phyloP scores from a whole-genome alignment of 2,329 filamentous ascomycete species.

The Aciculosporium take region DNA sequence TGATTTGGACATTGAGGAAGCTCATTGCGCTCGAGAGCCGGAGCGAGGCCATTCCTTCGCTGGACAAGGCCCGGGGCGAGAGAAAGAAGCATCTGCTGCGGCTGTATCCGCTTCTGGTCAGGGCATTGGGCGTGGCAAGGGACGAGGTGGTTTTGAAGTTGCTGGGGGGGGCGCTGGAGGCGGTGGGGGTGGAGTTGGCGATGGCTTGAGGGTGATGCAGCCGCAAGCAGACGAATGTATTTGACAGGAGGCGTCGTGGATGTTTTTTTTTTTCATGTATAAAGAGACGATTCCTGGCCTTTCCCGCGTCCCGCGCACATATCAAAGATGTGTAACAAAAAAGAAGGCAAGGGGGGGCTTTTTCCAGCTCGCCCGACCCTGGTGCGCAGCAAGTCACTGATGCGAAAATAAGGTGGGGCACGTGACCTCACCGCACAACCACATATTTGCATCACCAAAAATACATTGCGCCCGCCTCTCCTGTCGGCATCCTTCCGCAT shows the following conservation, averaged over 20 bases:
- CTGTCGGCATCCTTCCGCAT: no score
- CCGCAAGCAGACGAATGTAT: background rate
- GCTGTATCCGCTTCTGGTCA: slow-evolving; percentile 64
- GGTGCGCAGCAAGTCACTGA: no score
- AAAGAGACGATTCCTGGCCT: no score
- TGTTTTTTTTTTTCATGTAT: background rate
- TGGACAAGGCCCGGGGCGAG: slow-evolving; percentile 36
- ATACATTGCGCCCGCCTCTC: no score
- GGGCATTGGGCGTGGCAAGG: slow-evolving; percentile 41
- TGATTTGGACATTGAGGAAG: slow-evolving; percentile 54
- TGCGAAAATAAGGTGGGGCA: no score
- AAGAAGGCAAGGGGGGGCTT: no score
- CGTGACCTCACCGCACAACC: no score
- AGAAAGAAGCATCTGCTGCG: slow-evolving; percentile 62
- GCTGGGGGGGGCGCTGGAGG: slow-evolving; percentile 45
- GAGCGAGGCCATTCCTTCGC: slow-evolving; percentile 49
- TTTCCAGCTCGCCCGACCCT: no score
- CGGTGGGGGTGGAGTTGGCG: slow-evolving; percentile 40
- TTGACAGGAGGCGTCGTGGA: background rate
- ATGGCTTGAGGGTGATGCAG: slow-evolving; percentile 6
- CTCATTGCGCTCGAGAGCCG: slow-evolving; percentile 57
- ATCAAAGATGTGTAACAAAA: no score
- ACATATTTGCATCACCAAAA: no score
- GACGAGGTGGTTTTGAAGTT: slow-evolving; percentile 46
- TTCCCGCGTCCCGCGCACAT: no score